Percentiles rank a stretch among this genome's conserved stretches.
phyloP scores from a whole-genome alignment of 768 basidiomycete species.

The Coprinopsis sp. region DNA sequence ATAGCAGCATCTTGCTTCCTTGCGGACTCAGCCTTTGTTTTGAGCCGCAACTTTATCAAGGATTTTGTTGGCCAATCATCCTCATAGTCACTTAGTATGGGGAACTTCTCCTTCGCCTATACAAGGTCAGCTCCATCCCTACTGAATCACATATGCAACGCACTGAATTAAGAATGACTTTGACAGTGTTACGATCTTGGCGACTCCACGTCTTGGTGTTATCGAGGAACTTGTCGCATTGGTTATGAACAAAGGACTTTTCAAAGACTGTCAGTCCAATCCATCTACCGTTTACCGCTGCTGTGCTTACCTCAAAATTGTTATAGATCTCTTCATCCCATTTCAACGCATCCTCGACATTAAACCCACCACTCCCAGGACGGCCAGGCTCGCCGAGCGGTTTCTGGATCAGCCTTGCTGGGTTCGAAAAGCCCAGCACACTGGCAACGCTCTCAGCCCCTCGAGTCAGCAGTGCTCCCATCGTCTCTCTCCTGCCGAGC shows the following conservation, averaged over 20 bases:
- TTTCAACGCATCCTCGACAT: slow-evolving; percentile 11
- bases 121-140: background rate
- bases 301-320: background rate
- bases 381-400: slow-evolving; percentile 17
- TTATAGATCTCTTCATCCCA: slow-evolving; percentile 12
- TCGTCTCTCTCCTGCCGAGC: background rate
- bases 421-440: too few species aligned
- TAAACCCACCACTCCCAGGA: slow-evolving; percentile 18
- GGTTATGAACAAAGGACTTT: background rate
- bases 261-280: background rate
- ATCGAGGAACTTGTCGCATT: background rate
- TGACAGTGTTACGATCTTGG: background rate
- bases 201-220: background rate
- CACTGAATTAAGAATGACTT: background rate
- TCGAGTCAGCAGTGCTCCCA: background rate
- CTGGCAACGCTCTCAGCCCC: background rate
- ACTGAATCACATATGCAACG: background rate
- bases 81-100: slow-evolving; percentile 1
- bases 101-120: slow-evolving; percentile 10
- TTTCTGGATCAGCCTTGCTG: slow-evolving; percentile 10
- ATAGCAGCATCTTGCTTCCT: background rate
- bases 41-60: slow-evolving; percentile 3
- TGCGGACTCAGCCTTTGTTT: background rate
- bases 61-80: slow-evolving; percentile 2
- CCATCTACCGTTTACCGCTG: too few species aligned